A percentile compares a stretch with the other conserved stretches of the same genome.
phyloP scores from a whole-genome alignment of 2,329 filamentous ascomycete species.

The Arthrinium phaeospermum region DNA sequence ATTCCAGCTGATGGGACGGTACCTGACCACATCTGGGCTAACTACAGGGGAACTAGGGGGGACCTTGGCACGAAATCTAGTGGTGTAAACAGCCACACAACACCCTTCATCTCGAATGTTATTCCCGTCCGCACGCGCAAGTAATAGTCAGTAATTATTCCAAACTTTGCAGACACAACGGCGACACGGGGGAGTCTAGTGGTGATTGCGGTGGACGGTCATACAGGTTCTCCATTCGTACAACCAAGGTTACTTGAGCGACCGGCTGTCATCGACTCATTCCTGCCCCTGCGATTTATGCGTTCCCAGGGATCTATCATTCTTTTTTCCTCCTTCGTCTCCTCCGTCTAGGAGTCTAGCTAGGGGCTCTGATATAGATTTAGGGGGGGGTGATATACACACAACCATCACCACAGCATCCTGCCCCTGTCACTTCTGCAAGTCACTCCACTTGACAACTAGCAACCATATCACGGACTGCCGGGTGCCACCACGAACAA shows the following conservation, averaged over 20 bases:
- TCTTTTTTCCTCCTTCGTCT: neutral
- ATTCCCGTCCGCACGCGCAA: neutral
- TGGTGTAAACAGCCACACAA: slow-evolving; percentile 3
- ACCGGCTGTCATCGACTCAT: slow-evolving; percentile 11
- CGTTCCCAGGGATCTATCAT: slow-evolving; percentile 2
- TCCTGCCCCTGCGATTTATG: slow-evolving; percentile 5
- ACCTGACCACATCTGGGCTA: slow-evolving; percentile 4
- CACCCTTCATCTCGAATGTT: slow-evolving; percentile 2
- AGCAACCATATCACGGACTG: slow-evolving; percentile 11
- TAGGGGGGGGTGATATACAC: slow-evolving; percentile 14
- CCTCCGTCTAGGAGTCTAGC: neutral
- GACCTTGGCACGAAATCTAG: neutral
- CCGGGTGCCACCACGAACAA: slow-evolving; percentile 14
- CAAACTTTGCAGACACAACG: neutral
- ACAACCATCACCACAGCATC: slow-evolving; percentile 11
- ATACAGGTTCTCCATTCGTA: neutral
- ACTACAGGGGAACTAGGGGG: slow-evolving; percentile 1
- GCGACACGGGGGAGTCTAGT: neutral
- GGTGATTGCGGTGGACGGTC: neutral
- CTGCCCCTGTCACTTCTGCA: slow-evolving; percentile 7
- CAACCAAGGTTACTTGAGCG: neutral
- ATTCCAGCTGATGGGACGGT: slow-evolving; percentile 5
- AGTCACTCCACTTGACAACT: slow-evolving; percentile 17
- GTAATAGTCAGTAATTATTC: neutral
- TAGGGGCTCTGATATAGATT: neutral